Evolutionary conservation across 805 yeast genomes (phyloP).

Genomic region (Jamesozyma rosinii): DNA sequence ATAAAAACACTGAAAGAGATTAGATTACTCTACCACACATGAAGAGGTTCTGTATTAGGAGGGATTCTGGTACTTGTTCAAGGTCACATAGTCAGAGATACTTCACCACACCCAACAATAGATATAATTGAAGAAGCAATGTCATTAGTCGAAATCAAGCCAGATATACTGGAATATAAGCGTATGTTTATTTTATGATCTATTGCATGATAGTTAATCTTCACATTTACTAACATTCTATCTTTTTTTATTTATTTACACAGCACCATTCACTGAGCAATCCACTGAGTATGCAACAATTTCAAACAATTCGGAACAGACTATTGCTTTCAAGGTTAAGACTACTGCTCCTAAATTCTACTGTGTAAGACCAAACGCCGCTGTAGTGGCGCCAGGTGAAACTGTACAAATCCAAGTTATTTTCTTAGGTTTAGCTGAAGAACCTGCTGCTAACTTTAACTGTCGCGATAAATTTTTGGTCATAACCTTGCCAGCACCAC

Average conservation of each 20-base stretch:
- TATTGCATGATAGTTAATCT: not conserved
- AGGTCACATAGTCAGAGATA: too few relatives aligned
- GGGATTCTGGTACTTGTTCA: too few relatives aligned
- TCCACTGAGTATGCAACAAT: slow-evolving; percentile 49
- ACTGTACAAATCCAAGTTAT: slow-evolving; percentile 68
- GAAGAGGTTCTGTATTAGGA: too few relatives aligned
- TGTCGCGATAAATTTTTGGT: slow-evolving; percentile 90
- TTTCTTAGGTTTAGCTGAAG: slow-evolving; percentile 72
- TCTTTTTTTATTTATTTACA: not conserved
- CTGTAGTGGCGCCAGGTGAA: slow-evolving; percentile 66
- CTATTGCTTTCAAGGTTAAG: slow-evolving; percentile 87
- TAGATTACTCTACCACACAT: too few relatives aligned
- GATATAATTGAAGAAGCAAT: slow-evolving; percentile 4
- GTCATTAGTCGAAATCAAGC: slow-evolving; percentile 56
- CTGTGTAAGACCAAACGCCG: slow-evolving; percentile 94
- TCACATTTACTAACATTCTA: not conserved
- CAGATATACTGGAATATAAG: slow-evolving; percentile 63
- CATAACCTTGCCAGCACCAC: slow-evolving; percentile 71
- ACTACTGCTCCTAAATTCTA: slow-evolving; percentile 95
- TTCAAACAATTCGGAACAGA: slow-evolving; percentile 48
- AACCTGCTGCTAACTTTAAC: slow-evolving; percentile 62
- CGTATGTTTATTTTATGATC: slow-evolving; percentile 44
- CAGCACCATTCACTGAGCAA: slow-evolving; percentile 69
- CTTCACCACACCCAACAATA: not conserved
- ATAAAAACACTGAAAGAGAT: not conserved